phyloP scores from a whole-genome alignment of 73 alveolate genomes.

The Durusdinium trenchii region DNA sequence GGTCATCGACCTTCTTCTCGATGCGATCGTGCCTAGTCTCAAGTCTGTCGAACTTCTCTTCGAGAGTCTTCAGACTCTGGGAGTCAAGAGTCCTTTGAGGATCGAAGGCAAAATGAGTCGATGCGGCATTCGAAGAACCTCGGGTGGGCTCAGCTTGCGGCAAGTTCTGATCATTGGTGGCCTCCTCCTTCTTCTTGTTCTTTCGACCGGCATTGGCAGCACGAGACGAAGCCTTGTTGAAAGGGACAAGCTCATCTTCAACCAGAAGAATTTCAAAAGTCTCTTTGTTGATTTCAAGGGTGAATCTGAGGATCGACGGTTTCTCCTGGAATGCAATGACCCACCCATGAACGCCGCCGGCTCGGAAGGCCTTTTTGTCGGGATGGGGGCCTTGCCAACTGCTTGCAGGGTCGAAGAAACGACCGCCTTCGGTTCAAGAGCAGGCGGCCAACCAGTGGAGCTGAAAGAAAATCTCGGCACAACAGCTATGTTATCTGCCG shows the following conservation, averaged over 20 bases:
- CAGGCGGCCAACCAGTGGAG: neutral
- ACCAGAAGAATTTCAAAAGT: neutral
- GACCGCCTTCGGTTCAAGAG: neutral
- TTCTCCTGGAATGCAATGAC: neutral
- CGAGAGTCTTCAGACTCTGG: neutral
- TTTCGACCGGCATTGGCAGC: too few species aligned
- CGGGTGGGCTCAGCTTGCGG: neutral
- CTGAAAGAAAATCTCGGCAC: neutral
- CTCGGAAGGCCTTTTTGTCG: neutral
- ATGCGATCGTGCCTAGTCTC: neutral
- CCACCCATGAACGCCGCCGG: neutral
- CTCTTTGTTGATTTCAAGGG: neutral
- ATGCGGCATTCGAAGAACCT: neutral
- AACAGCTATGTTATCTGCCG: neutral
- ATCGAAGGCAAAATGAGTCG: neutral
- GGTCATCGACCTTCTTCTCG: neutral
- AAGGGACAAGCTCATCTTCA: neutral
- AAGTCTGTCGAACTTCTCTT: neutral
- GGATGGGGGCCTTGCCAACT: neutral
- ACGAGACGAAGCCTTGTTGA: too few species aligned
- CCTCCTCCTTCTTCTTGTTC: too few species aligned
- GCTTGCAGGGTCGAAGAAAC: neutral
- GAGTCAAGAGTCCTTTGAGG: neutral
- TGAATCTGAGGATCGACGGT: neutral
- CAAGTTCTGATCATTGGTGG: neutral